Percentiles rank a stretch among this genome's conserved stretches.
Conservation (phyloP, 768 basidiomycete genomes). For the Multifurca ochricompacta region DNA sequence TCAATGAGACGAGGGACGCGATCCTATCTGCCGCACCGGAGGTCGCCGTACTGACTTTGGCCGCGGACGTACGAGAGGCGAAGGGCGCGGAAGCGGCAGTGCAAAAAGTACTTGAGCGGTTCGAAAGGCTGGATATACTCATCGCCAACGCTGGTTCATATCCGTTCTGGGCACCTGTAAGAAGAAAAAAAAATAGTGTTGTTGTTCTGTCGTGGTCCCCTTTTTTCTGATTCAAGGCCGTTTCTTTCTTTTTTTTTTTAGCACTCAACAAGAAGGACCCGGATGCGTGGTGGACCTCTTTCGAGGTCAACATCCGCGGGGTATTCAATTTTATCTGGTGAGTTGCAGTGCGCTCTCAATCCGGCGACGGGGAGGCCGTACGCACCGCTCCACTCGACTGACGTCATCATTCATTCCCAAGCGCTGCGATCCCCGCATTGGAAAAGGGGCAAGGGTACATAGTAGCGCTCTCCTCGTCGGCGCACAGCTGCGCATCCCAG, state of each 20-base stretch:
- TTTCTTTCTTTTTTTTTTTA: neutral
- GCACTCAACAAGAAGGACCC: conserved; percentile 6
- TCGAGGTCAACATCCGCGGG: conserved; percentile 11
- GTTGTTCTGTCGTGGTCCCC: neutral
- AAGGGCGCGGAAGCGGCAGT: neutral
- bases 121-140: conserved; percentile 6
- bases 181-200: neutral
- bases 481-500: neutral
- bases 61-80: neutral
- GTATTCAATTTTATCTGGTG: conserved; percentile 7
- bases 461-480: neutral
- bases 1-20: neutral
- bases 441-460: neutral
- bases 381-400: neutral
- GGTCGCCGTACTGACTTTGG: neutral
- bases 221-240: neutral
- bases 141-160: conserved; percentile 3
- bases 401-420: neutral
- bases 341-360: no score
- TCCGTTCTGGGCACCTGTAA: neutral
- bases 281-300: conserved; percentile 8
- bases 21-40: neutral
- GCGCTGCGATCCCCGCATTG: neutral
- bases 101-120: neutral
- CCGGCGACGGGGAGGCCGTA: neutral